phyloP scores from a whole-genome alignment of 306 rosid genomes.

The Begonia masoniana region DNA sequence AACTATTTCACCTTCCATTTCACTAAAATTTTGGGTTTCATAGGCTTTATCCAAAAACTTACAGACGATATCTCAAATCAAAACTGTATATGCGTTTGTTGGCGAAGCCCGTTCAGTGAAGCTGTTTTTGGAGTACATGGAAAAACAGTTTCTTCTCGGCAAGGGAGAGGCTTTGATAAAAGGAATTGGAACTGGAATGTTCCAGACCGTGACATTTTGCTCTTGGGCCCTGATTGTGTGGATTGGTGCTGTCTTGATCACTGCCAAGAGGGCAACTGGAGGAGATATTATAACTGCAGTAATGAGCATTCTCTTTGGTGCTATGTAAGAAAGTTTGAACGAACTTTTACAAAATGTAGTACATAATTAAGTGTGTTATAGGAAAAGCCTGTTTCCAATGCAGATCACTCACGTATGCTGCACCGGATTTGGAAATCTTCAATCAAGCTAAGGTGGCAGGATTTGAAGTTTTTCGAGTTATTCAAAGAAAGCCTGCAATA shows the following conservation, averaged over 20 bases:
- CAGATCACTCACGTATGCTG: slow-evolving; percentile 80
- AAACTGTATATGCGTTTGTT: slow-evolving; percentile 77
- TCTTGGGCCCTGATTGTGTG: slow-evolving; percentile 80
- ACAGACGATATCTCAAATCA: slow-evolving; percentile 74
- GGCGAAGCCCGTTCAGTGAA: slow-evolving; percentile 55
- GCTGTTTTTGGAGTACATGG: slow-evolving; percentile 45
- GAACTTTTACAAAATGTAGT: background rate
- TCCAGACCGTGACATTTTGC: slow-evolving; percentile 61
- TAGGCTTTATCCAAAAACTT: background rate
- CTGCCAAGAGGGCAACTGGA: slow-evolving; percentile 40
- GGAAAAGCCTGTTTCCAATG: too few relatives aligned
- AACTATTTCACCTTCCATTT: background rate
- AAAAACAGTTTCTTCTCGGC: slow-evolving; percentile 36
- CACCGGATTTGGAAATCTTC: slow-evolving; percentile 83
- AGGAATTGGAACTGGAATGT: slow-evolving; percentile 82
- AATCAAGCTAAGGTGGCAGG: slow-evolving; percentile 90
- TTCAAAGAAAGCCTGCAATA: slow-evolving; percentile 54
- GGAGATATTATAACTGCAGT: slow-evolving; percentile 67
- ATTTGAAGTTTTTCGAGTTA: slow-evolving; percentile 65
- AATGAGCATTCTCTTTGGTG: slow-evolving; percentile 90
- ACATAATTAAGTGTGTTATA: too few relatives aligned
- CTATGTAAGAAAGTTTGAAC: slow-evolving; percentile 42
- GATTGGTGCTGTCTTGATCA: slow-evolving; percentile 79
- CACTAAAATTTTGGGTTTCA: background rate
- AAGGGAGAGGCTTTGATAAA: slow-evolving; percentile 67